These are phyloP conservation scores for Rhizophagus clarus DNA, from an alignment of 192 early-diverging fungal genomes.

Conservation along the genomic window DNA sequence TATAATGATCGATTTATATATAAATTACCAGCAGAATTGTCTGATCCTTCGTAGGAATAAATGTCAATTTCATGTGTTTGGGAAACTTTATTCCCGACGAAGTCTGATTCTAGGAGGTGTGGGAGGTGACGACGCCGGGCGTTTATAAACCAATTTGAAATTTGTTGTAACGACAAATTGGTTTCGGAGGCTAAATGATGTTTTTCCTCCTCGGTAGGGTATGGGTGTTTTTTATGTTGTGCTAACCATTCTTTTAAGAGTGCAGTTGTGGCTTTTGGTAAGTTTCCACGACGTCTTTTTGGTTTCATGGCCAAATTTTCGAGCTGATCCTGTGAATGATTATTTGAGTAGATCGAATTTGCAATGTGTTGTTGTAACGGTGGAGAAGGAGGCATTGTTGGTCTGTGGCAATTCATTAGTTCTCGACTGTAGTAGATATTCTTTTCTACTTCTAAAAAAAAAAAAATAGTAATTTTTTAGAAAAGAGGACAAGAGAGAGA, in stretches of 20 bases:
- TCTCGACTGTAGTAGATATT: not conserved
- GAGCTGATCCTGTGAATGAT: not conserved
- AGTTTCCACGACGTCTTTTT: constrained; percentile 53
- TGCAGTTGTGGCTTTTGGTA: constrained; percentile 60
- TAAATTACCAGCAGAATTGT: constrained; percentile 14
- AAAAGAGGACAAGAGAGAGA: too few relatives aligned
- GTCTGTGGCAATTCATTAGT: not conserved
- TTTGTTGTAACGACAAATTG: constrained; percentile 62
- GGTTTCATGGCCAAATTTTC: not conserved
- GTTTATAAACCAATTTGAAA: constrained; percentile 81
- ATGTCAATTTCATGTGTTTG: not conserved
- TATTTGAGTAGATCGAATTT: not conserved
- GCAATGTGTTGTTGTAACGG: not conserved
- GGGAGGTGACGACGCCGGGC: constrained; percentile 58
- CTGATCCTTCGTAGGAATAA: not conserved
- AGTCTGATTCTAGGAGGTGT: constrained; percentile 36
- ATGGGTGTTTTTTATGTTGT: constrained; percentile 64
- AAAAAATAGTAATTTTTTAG: too few relatives aligned
- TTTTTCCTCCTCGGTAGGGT: constrained; percentile 70
- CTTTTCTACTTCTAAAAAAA: too few relatives aligned
- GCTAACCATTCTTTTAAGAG: constrained; percentile 64
- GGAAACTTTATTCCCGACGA: not conserved
- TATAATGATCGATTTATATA: not conserved
- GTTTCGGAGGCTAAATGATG: constrained; percentile 52
- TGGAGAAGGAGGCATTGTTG: too few relatives aligned